These are phyloP conservation scores for Bidens hawaiensis DNA, from an alignment of 140 eudicot genomes.

Conservation along the genomic window DNA sequence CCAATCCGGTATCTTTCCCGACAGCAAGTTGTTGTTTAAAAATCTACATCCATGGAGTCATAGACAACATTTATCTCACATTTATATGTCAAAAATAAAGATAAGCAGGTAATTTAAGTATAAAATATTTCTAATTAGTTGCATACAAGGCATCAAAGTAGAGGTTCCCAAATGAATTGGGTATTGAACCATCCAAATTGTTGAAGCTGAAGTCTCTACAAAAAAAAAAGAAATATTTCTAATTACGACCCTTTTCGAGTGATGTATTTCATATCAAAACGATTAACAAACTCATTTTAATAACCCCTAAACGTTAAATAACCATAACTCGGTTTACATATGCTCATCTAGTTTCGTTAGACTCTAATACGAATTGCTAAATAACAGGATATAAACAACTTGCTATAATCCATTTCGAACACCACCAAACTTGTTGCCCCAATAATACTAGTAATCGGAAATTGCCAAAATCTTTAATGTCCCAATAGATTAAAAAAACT, in stretches of 20 bases:
- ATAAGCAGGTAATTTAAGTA: neutral
- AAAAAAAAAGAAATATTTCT: constrained; percentile 22
- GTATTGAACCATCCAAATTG: constrained; percentile 45
- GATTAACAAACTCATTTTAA: too few relatives aligned
- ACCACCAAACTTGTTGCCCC: too few relatives aligned
- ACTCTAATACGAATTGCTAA: too few relatives aligned
- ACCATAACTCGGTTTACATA: too few relatives aligned
- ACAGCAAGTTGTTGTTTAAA: too few relatives aligned
- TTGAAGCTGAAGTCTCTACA: constrained; percentile 71
- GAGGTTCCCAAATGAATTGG: constrained; percentile 17
- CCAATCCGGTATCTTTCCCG: constrained; percentile 51
- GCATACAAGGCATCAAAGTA: constrained; percentile 31
- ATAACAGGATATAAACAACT: too few relatives aligned
- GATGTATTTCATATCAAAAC: too few relatives aligned
- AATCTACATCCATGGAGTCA: constrained; percentile 35
- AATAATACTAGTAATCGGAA: too few relatives aligned
- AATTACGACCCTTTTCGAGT: too few relatives aligned
- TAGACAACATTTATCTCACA: constrained; percentile 4
- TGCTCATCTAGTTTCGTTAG: too few relatives aligned
- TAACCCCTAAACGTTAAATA: too few relatives aligned
- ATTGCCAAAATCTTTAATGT: neutral
- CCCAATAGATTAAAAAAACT: constrained; percentile 25
- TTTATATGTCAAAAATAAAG: neutral
- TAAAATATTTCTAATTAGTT: neutral
- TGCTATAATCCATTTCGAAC: too few relatives aligned